Conservation (phyloP, 2,329 filamentous ascomycete genomes). For the Paecilomyces niveus region DNA sequence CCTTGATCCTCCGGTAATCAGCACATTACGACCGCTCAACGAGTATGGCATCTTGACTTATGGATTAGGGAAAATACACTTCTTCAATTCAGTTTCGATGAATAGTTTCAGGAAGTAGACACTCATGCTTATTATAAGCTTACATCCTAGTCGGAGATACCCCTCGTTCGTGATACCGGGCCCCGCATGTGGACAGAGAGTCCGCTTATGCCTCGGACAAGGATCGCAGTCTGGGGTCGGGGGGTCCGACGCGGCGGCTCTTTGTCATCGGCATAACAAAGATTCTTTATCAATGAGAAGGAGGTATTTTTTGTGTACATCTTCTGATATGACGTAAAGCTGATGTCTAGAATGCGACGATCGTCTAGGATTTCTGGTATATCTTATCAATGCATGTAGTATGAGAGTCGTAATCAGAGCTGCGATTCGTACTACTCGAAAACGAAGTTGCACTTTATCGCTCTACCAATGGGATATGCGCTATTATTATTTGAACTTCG, state of each 20-base stretch:
- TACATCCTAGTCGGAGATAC: background rate
- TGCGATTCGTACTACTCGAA: background rate
- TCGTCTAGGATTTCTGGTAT: background rate
- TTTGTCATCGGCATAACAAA: background rate
- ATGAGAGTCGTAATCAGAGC: background rate
- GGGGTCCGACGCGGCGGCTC: background rate
- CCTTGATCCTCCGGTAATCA: conserved; percentile 60
- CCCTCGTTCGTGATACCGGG: background rate
- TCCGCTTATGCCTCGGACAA: background rate
- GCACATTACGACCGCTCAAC: conserved; percentile 55
- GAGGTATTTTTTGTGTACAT: background rate
- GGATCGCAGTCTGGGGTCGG: background rate
- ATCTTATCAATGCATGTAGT: background rate
- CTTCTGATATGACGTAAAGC: background rate
- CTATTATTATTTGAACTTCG: background rate
- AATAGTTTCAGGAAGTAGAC: background rate
- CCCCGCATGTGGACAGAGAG: background rate
- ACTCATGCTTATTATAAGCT: background rate
- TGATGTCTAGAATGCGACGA: background rate
- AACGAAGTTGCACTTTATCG: no score
- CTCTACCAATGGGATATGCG: background rate
- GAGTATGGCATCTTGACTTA: conserved; percentile 50
- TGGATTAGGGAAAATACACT: background rate
- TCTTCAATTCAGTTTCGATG: background rate
- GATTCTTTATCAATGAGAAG: background rate